Evolutionary conservation across 805 yeast genomes (phyloP).

Genomic region (Kazachstania africana): DNA sequence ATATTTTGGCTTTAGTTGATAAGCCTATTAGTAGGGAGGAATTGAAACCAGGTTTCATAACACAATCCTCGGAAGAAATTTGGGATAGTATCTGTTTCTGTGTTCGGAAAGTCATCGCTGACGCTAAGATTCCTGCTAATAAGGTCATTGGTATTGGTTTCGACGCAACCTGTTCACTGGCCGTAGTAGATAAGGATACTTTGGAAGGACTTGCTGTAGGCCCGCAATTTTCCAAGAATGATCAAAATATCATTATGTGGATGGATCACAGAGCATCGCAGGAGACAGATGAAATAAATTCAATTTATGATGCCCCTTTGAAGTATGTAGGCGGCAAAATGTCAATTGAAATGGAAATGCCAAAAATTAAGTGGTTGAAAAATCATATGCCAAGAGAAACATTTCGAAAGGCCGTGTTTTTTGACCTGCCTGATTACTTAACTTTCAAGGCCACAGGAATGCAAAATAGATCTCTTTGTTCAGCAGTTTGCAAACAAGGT

Average conservation of each 20-base stretch:
- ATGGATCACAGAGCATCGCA: slow-evolving; percentile 93
- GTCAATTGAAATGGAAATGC: slow-evolving; percentile 98
- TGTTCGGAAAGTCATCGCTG: slow-evolving; percentile 61
- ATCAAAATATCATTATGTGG: slow-evolving; percentile 86
- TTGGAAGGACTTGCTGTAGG: slow-evolving; percentile 81
- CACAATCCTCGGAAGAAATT: slow-evolving; percentile 83
- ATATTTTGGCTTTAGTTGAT: slow-evolving; percentile 67
- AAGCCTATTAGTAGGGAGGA: slow-evolving; percentile 70
- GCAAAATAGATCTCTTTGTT: slow-evolving; percentile 80
- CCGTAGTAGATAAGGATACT: slow-evolving; percentile 53
- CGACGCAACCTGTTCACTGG: slow-evolving; percentile 95
- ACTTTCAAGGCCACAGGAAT: slow-evolving; percentile 85
- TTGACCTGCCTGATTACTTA: slow-evolving; percentile 83
- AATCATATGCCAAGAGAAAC: slow-evolving; percentile 57
- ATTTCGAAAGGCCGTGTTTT: slow-evolving; percentile 61
- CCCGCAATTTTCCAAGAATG: slow-evolving; percentile 64
- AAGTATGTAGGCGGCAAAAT: slow-evolving; percentile 94
- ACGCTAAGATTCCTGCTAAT: slow-evolving; percentile 57
- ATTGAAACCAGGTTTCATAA: slow-evolving; percentile 58
- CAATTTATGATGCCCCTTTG: slow-evolving; percentile 65
- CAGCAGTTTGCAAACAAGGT: slow-evolving; percentile 93
- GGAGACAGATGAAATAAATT: slow-evolving; percentile 73
- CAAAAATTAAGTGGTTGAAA: slow-evolving; percentile 94
- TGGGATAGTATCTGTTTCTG: slow-evolving; percentile 84
- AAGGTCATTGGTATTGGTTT: slow-evolving; percentile 82